Percentiles rank a stretch among this genome's conserved stretches.
These are phyloP conservation scores for Neofusicoccum sp. DNA, from an alignment of 2,329 filamentous ascomycete species.

Conservation along the genomic window DNA sequence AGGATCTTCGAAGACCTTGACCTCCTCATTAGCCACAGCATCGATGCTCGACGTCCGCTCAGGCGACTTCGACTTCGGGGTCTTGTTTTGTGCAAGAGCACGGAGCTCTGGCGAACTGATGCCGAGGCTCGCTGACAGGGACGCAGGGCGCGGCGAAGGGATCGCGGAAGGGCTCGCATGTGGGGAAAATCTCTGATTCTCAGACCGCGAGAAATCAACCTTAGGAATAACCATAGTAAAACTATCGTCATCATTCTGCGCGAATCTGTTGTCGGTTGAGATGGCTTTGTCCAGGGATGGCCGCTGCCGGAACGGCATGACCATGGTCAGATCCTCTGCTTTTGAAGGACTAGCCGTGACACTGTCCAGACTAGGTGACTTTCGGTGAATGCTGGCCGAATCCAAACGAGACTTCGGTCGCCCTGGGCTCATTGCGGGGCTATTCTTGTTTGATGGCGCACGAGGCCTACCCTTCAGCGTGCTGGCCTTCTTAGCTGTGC, in stretches of 20 bases:
- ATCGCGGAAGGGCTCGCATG: constrained; percentile 28
- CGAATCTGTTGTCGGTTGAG: constrained; percentile 38
- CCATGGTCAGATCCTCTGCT: constrained; percentile 49
- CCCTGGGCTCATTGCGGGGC: constrained; percentile 36
- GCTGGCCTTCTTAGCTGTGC: constrained; percentile 36
- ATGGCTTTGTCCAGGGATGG: constrained; percentile 39
- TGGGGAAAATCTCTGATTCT: constrained; percentile 14
- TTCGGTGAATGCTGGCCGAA: constrained; percentile 28
- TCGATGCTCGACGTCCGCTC: constrained; percentile 2
- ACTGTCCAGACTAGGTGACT: constrained; percentile 31
- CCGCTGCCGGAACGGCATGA: constrained; percentile 38
- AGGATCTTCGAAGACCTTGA: constrained; percentile 56
- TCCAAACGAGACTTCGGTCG: constrained; percentile 37
- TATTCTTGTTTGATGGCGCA: constrained; percentile 25
- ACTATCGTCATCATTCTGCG: constrained; percentile 44
- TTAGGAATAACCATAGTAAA: constrained; percentile 53
- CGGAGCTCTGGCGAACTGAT: background rate
- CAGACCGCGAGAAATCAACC: constrained; percentile 23
- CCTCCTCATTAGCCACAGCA: constrained; percentile 33
- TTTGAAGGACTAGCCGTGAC: constrained; percentile 35
- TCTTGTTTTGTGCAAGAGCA: constrained; percentile 28
- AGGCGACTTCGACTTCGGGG: constrained; percentile 22
- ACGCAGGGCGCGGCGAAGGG: constrained; percentile 1
- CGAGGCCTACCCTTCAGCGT: constrained; percentile 32
- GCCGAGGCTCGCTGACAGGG: constrained; percentile 3